These are phyloP conservation scores for Ustilago hordei DNA, from an alignment of 1,284 basidiomycete genomes.

Conservation along the genomic window DNA sequence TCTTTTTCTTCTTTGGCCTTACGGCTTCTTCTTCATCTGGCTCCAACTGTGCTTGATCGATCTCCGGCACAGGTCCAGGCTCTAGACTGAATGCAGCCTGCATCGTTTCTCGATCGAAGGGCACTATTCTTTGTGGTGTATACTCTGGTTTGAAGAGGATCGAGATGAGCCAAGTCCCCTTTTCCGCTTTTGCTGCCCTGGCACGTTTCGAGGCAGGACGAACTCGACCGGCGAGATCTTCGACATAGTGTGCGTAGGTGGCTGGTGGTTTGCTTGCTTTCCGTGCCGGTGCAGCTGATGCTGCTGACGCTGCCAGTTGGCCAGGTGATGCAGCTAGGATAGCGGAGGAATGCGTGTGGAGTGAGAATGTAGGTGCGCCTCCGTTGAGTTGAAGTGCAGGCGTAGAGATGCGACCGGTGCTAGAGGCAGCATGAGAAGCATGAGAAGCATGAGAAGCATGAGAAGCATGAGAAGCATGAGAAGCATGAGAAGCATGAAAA, in stretches of 20 bases:
- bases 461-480: conserved; percentile 33
- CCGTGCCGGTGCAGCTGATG: conserved; percentile 33
- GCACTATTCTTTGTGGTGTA: conserved; percentile 47
- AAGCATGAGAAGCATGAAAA: conserved; percentile 30
- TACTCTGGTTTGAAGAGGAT: conserved; percentile 55
- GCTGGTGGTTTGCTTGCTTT: conserved; percentile 42
- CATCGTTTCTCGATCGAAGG: conserved; percentile 50
- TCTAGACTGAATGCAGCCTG: conserved; percentile 43
- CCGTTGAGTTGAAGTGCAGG: conserved; percentile 43
- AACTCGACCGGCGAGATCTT: conserved; percentile 45
- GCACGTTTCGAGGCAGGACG: conserved; percentile 32
- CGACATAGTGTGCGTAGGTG: conserved; percentile 52
- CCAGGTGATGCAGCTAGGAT: conserved; percentile 41
- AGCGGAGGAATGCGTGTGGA: conserved; percentile 41
- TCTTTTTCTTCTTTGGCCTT: conserved; percentile 46
- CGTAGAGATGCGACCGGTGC: conserved; percentile 40
- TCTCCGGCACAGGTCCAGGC: conserved; percentile 42
- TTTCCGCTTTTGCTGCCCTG: conserved; percentile 27
- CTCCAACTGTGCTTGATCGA: conserved; percentile 47
- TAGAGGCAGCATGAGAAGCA: conserved; percentile 24
- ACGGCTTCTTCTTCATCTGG: conserved; percentile 50
- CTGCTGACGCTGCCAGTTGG: conserved; percentile 30
- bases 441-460: conserved; percentile 34
- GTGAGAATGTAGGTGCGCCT: conserved; percentile 36
- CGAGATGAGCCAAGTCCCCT: conserved; percentile 22